Evolutionary conservation across 1,139 yeast genomes (phyloP).

Genomic region (Nakaseomyces nivariensis): DNA sequence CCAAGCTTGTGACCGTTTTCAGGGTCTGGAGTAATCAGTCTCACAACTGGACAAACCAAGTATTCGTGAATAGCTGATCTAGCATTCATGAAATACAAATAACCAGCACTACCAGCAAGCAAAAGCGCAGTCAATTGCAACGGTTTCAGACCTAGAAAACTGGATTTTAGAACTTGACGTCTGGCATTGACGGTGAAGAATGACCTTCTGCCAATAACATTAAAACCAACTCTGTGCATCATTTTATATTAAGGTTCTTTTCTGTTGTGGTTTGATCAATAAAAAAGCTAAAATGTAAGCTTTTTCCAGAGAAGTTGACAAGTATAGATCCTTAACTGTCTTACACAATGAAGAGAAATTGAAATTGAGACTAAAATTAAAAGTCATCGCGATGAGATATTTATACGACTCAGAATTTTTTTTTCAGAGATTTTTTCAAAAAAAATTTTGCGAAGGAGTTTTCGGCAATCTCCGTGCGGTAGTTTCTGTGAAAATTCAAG

Average conservation of each 20-base stretch:
- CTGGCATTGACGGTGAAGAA: slow-evolving; percentile 8
- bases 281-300: too few species aligned
- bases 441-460: not conserved
- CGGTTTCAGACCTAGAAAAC: slow-evolving; percentile 17
- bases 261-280: not conserved
- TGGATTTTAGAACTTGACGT: slow-evolving; percentile 15
- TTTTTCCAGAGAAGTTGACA: too few species aligned
- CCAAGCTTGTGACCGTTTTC: slow-evolving; percentile 81
- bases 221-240: slow-evolving; percentile 9
- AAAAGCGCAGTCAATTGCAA: slow-evolving; percentile 26
- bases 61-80: slow-evolving; percentile 79
- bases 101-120: slow-evolving; percentile 32
- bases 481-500: not conserved
- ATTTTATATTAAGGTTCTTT: slow-evolving; percentile 1
- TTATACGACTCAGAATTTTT: slow-evolving; percentile 1
- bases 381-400: not conserved
- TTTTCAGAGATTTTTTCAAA: not conserved
- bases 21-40: slow-evolving; percentile 59
- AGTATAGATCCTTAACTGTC: too few species aligned
- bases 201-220: slow-evolving; percentile 9
- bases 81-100: slow-evolving; percentile 55
- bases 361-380: not conserved
- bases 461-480: slow-evolving; percentile 1
- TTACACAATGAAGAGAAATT: not conserved
- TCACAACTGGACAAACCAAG: slow-evolving; percentile 62